Percentiles rank a stretch among this genome's conserved stretches.
Conservation (phyloP, 768 basidiomycete species). For the Tulasnella sp. region DNA sequence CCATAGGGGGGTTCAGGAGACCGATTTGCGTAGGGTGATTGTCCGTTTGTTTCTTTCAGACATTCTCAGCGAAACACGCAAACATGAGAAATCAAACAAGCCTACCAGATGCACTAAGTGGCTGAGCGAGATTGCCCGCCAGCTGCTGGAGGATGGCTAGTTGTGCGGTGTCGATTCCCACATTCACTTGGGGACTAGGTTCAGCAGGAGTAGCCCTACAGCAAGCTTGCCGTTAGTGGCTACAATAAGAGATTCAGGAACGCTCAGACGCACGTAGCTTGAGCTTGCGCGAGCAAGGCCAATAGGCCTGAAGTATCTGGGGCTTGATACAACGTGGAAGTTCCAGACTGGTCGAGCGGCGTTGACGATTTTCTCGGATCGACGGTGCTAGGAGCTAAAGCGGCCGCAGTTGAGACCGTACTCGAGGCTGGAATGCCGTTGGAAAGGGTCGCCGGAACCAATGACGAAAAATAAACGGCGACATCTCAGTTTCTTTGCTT, state of each 20-base stretch:
- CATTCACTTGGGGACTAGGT: background rate
- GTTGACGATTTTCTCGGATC: constrained; percentile 4
- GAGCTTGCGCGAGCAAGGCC: constrained; percentile 8
- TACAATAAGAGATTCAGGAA: background rate
- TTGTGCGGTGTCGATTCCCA: constrained; percentile 44
- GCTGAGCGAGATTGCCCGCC: constrained; percentile 35
- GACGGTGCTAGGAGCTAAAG: constrained; percentile 1
- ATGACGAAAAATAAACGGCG: background rate
- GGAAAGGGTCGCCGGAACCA: background rate
- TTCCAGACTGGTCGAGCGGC: constrained; percentile 11
- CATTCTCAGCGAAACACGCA: constrained; percentile 23
- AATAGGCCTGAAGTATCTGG: background rate
- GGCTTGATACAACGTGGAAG: background rate
- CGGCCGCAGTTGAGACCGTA: constrained; percentile 52
- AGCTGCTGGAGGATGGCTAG: constrained; percentile 71
- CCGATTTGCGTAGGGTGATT: background rate
- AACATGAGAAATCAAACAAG: constrained; percentile 27
- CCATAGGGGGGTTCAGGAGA: constrained; percentile 3
- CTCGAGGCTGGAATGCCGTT: constrained; percentile 20
- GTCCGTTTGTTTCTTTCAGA: constrained; percentile 25
- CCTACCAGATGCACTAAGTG: background rate
- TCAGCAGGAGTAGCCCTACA: background rate
- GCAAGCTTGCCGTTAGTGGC: background rate
- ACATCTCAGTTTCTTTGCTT: constrained; percentile 18
- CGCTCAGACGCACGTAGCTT: background rate